These are phyloP conservation scores for Curvularia hawaiiensis DNA, from an alignment of 2,329 filamentous ascomycete species.

Conservation along the genomic window DNA sequence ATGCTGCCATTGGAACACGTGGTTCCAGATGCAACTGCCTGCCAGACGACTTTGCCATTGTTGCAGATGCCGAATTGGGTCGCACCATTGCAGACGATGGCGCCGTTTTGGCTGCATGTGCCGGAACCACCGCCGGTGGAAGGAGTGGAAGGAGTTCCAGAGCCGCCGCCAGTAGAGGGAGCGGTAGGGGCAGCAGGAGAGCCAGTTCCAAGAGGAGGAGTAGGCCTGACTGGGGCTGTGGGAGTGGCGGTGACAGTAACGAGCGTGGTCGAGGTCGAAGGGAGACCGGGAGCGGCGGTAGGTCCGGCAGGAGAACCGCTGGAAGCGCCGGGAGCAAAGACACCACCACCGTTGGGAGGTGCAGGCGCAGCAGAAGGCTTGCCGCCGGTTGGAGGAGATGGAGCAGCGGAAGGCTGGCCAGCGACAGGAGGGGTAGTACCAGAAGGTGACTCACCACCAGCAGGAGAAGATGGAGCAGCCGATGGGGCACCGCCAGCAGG, in stretches of 20 bases:
- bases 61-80: constrained; percentile 52
- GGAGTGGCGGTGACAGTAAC: constrained; percentile 32
- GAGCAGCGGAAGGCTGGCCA: constrained; percentile 9
- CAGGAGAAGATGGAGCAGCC: constrained; percentile 7
- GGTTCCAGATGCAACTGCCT: constrained; percentile 52
- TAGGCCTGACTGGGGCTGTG: constrained; percentile 1
- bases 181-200: constrained; percentile 21
- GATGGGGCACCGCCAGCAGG: constrained; percentile 15
- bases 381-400: constrained; percentile 5
- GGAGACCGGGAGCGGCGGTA: constrained; percentile 13
- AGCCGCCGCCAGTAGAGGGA: constrained; percentile 9
- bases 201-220: constrained; percentile 14
- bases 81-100: constrained; percentile 49
- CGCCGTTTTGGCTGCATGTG: constrained; percentile 43
- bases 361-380: constrained; percentile 18
- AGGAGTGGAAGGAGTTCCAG: constrained; percentile 12
- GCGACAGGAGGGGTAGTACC: constrained; percentile 12
- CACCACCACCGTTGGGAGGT: constrained; percentile 34
- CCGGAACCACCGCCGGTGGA: constrained; percentile 19
- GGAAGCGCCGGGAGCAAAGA: constrained; percentile 39
- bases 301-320: constrained; percentile 17
- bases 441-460: constrained; percentile 23
- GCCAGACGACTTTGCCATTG: constrained; percentile 49
- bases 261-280: constrained; percentile 37
- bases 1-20: constrained; percentile 51